Conservation (phyloP, 2,329 filamentous ascomycete genomes). For the Helicocarpus griseus region DNA sequence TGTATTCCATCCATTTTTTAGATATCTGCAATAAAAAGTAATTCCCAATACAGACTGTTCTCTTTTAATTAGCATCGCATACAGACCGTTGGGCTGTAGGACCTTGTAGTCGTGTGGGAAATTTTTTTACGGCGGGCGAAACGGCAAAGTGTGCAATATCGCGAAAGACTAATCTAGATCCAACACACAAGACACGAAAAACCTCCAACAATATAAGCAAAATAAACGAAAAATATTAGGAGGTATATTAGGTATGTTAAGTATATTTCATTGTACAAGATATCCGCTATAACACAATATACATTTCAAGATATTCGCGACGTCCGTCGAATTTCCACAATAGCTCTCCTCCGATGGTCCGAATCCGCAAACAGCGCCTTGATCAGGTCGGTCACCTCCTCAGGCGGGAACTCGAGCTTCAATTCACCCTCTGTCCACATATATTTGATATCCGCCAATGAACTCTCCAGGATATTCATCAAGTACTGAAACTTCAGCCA, state of each 20-base stretch:
- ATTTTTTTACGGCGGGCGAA: constrained; percentile 29
- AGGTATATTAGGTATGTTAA: neutral
- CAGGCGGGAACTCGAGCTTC: constrained; percentile 50
- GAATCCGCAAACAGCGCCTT: constrained; percentile 56
- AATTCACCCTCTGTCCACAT: constrained; percentile 57
- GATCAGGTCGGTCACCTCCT: constrained; percentile 55
- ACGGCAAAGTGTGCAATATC: constrained; percentile 29
- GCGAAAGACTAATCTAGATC: neutral
- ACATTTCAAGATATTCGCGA: constrained; percentile 14
- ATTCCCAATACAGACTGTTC: neutral
- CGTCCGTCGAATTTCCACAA: constrained; percentile 44
- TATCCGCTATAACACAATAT: neutral
- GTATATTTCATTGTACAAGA: neutral
- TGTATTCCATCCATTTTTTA: constrained; percentile 13
- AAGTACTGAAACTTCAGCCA: constrained; percentile 60
- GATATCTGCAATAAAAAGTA: neutral
- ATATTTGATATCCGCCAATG: constrained; percentile 55
- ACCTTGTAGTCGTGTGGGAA: constrained; percentile 21
- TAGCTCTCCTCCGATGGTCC: constrained; percentile 47
- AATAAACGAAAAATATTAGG: constrained; percentile 5
- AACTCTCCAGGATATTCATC: constrained; percentile 53
- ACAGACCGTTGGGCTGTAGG: neutral
- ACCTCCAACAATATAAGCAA: neutral
- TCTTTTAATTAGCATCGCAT: neutral
- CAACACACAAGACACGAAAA: too few species aligned